Evolutionary conservation across 1,139 yeast genomes (phyloP), one percentile per base, ranked within the genome.

Genomic region (Diutina catenulata): DNA sequence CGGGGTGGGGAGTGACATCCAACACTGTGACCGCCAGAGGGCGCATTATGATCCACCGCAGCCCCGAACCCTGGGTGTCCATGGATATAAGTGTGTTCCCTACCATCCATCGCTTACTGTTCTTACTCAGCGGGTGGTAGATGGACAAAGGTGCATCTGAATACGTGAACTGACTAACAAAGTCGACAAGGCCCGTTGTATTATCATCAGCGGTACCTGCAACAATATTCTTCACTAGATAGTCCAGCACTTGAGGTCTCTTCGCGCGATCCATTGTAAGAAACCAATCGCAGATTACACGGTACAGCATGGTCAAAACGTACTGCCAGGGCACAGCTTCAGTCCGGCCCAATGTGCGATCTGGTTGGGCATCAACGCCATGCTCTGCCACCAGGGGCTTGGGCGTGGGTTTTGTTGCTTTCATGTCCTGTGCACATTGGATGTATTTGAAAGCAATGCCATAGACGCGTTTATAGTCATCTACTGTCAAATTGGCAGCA

Each of bases 391-490:
- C 8, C 6, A 11, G 20, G 15, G 19, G 15, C n/a, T 3, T n/a
- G 4, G n/a, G 25, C 24, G 25, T 14, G 13, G 15, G 11, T 48
- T 38, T 57, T 44, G 24, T 52, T 56, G 32, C 56, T n/a, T n/a
- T 53, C 33, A 67, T 54, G 47, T 81, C 86, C 40, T 70, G 66
- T 1, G 87, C 75, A 49, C 76, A 79, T 49, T 81, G 84, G 41
- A 84, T 80, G 49, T 78, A 80, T 47, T 79, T 79, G 59, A 84
- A 81, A 1, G 88, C 81, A 52, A 84, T 81, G 0, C 84, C 95
- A 60, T 84, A 82, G 1, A 86, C 84, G 37, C 88, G 64, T 47
- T 77, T 80, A 51, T 71, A 80, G 49, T 86, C 95, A 39, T 81
- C 94, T 29, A 70, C 68, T 3, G 84, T 80, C 51, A 84, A 79